Evolutionary conservation across 768 basidiomycete species (phyloP), one percentile per base, ranked within the genome.

Genomic region (Tricholoma matsutake): DNA sequence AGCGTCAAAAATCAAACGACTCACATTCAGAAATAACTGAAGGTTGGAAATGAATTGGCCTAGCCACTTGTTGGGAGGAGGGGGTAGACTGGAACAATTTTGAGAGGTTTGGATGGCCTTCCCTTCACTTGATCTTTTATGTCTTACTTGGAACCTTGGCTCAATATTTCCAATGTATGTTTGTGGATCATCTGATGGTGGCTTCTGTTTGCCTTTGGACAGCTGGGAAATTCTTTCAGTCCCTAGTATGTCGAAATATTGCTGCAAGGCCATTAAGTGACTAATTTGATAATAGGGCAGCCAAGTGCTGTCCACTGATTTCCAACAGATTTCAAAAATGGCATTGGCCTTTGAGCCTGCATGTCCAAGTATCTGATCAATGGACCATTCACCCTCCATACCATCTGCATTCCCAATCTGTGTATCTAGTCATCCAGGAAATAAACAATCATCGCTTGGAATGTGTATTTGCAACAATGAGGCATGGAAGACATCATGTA

Each of bases 271-370:
- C 0, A 65, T 58, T 0, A 75, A 51, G 16, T 69, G 66, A 9
- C 51, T 45, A 0, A 76, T 63, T 37, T 69, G 61, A 8, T 52
- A 16, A 43, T 68, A 73, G 1, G 69, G 65, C 28, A 76, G 22
- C 78, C 78, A 79, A 18, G 70, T 73, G 1, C 61, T 35, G 31
- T 76, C 73, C 2, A 73, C 65, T 2, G 71, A 67, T 55, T 68
- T 71, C 73, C 75, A 76, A 43, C 56, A 29, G 0, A 75, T 47
- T 47, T 74, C 63, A 57, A 74, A 75, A 0, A 66, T 2, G 0
- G 69, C 65, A 31, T 71, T 56, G 4, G 49, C 49, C 1, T 63
- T 61, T 5, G 59, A 28, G 2, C 70, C 70, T 10, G 41, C 47
- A 51, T 75, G 74, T 6, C 63, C 61, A 1, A 63, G 7, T 10